Evolutionary conservation across 78 protist species (phyloP), one percentile per base, ranked within the genome.

Genomic region (Parvularia atlantis): DNA sequence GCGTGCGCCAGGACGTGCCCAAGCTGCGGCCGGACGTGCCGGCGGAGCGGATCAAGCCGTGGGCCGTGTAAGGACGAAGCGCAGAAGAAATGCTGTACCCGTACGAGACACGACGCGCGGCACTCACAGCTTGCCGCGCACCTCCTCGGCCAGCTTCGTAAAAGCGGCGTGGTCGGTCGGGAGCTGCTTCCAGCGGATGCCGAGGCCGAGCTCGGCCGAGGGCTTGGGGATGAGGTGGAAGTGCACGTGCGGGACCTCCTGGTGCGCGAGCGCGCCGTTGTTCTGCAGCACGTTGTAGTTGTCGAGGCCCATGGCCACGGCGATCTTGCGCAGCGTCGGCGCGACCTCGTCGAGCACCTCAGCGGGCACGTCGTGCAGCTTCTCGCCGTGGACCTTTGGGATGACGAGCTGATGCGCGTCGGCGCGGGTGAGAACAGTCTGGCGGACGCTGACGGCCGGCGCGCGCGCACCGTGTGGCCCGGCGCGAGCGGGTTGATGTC

Each of bases 201-300:
- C 19, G 40, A 61, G 17, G 11, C 67, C 77, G 26, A 40, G 48
- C 28, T 37, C 44, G 13, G 20, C 26, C 54, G 63, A 30, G 9
- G 67, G 39, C 40, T 52, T 62, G 28, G 78, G 78, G 52, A 73
- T 64, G 9, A 73, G 39, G 63, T 73, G 78, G 37, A 73, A 16
- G 43, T 73, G 78, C n/a, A 64, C 78, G 20, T 73, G 78, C 11
- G 2, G 2, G 31, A 73, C 78, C 4, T 11, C 68, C 68, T 73
- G 78, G 31, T 64, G 60, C 2, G 78, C 78, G 16, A 73, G 2
- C 30, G 30, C 28, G 33, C 78, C 78, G 44, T 73, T 73, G 61
- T 73, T 73, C 63, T 73, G 78, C 13, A 73, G 57, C 31, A 73
- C 14, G 63, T 73, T 73, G 78, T 73, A 73, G 63, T 52, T 41